Conservation (phyloP, 1,284 basidiomycete species). For the Flammula alnicola region DNA sequence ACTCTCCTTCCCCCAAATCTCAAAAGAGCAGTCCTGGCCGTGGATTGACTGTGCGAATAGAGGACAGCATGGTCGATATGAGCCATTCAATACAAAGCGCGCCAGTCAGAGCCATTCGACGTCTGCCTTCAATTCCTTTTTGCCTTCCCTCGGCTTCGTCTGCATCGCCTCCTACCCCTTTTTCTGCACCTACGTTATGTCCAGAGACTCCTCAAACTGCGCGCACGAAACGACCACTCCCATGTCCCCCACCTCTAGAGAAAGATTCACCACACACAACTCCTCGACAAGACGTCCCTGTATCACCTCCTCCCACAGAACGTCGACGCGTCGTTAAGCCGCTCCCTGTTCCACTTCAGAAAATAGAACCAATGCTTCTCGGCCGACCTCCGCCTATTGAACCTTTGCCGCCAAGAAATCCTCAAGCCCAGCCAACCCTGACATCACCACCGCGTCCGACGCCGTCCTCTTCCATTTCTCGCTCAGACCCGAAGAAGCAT, state of each 20-base stretch:
- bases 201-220: neutral
- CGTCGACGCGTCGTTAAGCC: conserved; percentile 6
- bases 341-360: conserved; percentile 17
- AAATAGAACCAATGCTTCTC: conserved; percentile 3
- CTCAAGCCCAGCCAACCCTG: neutral
- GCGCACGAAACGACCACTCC: conserved; percentile 13
- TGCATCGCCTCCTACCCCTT: neutral
- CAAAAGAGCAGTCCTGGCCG: conserved; percentile 13
- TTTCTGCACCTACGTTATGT: neutral
- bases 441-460: conserved; percentile 3
- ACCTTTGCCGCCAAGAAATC: neutral
- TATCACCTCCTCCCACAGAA: neutral
- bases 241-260: neutral
- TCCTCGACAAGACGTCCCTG: neutral
- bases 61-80: conserved; percentile 11
- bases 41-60: conserved; percentile 17
- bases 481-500: neutral
- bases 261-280: neutral
- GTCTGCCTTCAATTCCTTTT: conserved; percentile 8
- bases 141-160: conserved; percentile 14
- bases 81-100: conserved; percentile 18
- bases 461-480: conserved; percentile 5
- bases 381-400: neutral
- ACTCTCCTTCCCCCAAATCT: conserved; percentile 1
- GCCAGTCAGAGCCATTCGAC: conserved; percentile 15